Conservation (phyloP, 129 eudicot species). For the Oenanthe sinensis region DNA sequence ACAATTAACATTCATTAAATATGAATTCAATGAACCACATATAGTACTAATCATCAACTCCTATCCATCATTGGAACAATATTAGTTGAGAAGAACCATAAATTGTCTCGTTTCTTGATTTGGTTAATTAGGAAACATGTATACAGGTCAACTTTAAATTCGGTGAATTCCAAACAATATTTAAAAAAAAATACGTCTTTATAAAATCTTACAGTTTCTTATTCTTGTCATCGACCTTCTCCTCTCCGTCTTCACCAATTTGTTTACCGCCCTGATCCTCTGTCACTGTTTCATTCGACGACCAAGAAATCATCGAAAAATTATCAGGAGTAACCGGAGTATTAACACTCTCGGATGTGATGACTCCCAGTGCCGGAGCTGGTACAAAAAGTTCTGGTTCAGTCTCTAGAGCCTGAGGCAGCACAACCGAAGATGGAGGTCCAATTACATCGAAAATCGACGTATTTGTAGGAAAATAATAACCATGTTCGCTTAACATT, state of each 20-base stretch:
- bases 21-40: background rate
- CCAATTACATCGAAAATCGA: constrained; percentile 49
- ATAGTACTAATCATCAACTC: background rate
- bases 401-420: constrained; percentile 1
- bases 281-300: constrained; percentile 54
- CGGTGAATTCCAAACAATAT: background rate
- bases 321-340: constrained; percentile 49
- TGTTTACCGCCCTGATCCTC: constrained; percentile 34
- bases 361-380: constrained; percentile 28
- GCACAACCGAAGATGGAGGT: constrained; percentile 12
- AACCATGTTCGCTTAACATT: constrained; percentile 27
- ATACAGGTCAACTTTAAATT: background rate
- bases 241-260: constrained; percentile 2
- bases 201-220: constrained; percentile 45
- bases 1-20: background rate
- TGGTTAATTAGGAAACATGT: background rate
- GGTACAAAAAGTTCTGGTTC: constrained; percentile 16
- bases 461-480: constrained; percentile 16
- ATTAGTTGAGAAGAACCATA: background rate
- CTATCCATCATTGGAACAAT: background rate
- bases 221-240: constrained; percentile 32
- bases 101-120: too few species aligned
- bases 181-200: background rate
- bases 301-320: constrained; percentile 56
- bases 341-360: constrained; percentile 42